A percentile compares a stretch with the other conserved stretches of the same genome.
Conservation (phyloP, 2,329 filamentous ascomycete genomes). For the Coniella vitis region DNA sequence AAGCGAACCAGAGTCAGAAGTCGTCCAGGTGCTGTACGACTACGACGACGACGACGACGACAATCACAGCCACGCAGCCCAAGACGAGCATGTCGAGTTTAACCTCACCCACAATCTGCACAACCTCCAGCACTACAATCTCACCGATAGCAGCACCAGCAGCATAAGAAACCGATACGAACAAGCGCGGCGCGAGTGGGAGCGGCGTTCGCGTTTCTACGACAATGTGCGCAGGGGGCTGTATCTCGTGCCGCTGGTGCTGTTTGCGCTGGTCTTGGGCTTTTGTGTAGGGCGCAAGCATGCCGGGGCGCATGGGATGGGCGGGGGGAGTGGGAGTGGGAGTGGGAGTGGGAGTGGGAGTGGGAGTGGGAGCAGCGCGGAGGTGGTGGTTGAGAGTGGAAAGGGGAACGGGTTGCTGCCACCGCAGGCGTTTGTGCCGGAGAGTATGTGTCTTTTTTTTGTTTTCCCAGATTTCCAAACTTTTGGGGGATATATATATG, state of each 20-base stretch:
- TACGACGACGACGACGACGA: neutral
- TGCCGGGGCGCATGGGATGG: slow-evolving; percentile 3
- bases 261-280: slow-evolving; percentile 3
- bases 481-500: no score
- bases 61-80: neutral
- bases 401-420: neutral
- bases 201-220: neutral
- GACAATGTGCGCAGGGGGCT: slow-evolving; percentile 1
- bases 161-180: no score
- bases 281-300: slow-evolving; percentile 7
- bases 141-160: neutral
- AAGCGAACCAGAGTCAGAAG: neutral
- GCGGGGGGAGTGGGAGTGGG: neutral
- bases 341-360: neutral
- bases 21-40: neutral
- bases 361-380: neutral
- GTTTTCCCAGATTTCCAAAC: no score
- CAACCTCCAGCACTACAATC: neutral
- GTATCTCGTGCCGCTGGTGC: neutral
- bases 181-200: no score
- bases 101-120: neutral
- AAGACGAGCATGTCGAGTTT: no score
- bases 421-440: slow-evolving; percentile 8
- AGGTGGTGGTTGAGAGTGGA: neutral
- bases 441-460: slow-evolving; percentile 3